Conservation (phyloP, 2,329 filamentous ascomycete genomes). For the Paramyrothecium sp. region DNA sequence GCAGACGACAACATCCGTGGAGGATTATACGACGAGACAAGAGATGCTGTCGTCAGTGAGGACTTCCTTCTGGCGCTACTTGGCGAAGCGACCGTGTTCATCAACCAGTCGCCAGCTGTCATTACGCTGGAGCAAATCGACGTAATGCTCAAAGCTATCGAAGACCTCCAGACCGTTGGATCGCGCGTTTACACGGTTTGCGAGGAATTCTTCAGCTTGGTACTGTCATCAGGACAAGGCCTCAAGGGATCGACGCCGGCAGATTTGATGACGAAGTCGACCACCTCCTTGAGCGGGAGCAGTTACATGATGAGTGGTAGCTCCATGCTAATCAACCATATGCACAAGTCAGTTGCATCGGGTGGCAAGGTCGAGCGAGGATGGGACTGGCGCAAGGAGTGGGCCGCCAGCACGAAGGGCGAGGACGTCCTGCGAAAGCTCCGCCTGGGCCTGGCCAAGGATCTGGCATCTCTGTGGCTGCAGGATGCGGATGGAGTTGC, state of each 20-base stretch:
- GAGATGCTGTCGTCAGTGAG: slow-evolving; percentile 81
- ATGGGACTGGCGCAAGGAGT: slow-evolving; percentile 78
- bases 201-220: slow-evolving; percentile 75
- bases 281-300: slow-evolving; percentile 51
- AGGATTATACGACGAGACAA: slow-evolving; percentile 78
- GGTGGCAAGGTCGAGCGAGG: slow-evolving; percentile 56
- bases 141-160: slow-evolving; percentile 71
- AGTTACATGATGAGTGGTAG: slow-evolving; percentile 72
- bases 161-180: slow-evolving; percentile 75
- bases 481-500: slow-evolving; percentile 60
- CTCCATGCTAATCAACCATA: slow-evolving; percentile 64
- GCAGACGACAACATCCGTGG: slow-evolving; percentile 89
- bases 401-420: slow-evolving; percentile 65
- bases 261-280: slow-evolving; percentile 63
- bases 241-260: slow-evolving; percentile 61
- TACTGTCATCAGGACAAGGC: slow-evolving; percentile 68
- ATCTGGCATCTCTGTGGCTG: slow-evolving; percentile 69
- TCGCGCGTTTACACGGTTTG: slow-evolving; percentile 70
- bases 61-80: slow-evolving; percentile 83
- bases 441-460: slow-evolving; percentile 70
- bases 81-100: slow-evolving; percentile 78
- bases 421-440: slow-evolving; percentile 71
- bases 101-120: slow-evolving; percentile 55
- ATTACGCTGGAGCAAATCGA: slow-evolving; percentile 73
- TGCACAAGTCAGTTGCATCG: slow-evolving; percentile 58